These are phyloP conservation scores for Tulasnella sp. DNA, from an alignment of 768 basidiomycete genomes.

Conservation along the genomic window DNA sequence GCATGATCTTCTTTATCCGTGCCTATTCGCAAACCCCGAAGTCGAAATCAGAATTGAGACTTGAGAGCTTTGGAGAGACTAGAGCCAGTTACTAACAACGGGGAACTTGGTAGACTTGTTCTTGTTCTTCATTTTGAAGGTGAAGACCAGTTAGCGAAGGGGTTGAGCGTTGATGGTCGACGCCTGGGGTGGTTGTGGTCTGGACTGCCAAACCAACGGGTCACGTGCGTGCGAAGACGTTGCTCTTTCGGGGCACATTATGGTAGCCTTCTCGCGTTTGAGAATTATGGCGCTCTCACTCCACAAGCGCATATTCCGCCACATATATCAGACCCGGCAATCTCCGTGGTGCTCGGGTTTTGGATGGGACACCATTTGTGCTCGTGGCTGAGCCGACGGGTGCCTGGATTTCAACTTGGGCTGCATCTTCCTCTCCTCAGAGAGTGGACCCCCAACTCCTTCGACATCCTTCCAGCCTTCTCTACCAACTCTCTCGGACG, in stretches of 20 bases:
- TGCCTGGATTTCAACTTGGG: too few species aligned
- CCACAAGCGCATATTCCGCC: too few species aligned
- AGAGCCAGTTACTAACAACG: slow-evolving; percentile 64
- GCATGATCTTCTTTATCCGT: slow-evolving; percentile 99
- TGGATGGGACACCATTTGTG: too few species aligned
- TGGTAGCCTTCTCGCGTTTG: too few species aligned
- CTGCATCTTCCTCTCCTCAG: too few species aligned
- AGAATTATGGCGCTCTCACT: too few species aligned
- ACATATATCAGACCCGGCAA: slow-evolving; percentile 35
- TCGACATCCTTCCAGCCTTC: too few species aligned
- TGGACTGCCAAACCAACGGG: not conserved
- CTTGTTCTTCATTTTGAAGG: slow-evolving; percentile 69
- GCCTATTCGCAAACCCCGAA: slow-evolving; percentile 51
- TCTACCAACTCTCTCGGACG: too few species aligned
- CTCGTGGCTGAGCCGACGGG: too few species aligned
- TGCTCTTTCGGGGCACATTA: too few species aligned
- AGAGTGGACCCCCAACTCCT: too few species aligned
- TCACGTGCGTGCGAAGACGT: not conserved
- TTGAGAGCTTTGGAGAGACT: not conserved
- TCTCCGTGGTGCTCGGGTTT: too few species aligned
- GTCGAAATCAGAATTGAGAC: not conserved
- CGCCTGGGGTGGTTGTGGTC: not conserved
- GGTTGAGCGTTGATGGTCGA: not conserved
- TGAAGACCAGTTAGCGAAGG: not conserved
- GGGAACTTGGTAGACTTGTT: slow-evolving; percentile 91